phyloP scores from a whole-genome alignment of 208 protist species.

The Leishmania arabica region DNA sequence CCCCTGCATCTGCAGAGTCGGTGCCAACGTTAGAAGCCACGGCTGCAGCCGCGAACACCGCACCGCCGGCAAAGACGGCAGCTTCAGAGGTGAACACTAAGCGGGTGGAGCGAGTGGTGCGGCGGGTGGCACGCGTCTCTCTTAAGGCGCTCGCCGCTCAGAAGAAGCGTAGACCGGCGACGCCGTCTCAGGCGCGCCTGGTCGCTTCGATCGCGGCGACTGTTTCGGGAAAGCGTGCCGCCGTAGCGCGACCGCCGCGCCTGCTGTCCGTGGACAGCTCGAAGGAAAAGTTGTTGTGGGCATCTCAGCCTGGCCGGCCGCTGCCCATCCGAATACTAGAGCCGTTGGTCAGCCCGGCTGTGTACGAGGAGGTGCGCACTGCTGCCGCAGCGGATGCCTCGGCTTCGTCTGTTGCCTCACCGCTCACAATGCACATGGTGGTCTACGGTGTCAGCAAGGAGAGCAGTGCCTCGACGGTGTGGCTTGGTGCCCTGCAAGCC shows the following conservation, averaged over 20 bases:
- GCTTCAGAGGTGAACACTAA: background rate
- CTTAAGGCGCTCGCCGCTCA: background rate
- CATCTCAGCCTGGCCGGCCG: conserved; percentile 14
- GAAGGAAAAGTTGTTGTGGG: conserved; percentile 32
- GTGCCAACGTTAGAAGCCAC: background rate
- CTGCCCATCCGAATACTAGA: conserved; percentile 18
- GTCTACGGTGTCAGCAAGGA: conserved; percentile 27
- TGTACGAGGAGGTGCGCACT: conserved; percentile 7
- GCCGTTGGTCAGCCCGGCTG: conserved; percentile 10
- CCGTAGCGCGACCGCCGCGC: conserved; percentile 9
- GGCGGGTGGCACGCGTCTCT: conserved; percentile 1
- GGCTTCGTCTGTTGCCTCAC: background rate
- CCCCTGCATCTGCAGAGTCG: background rate
- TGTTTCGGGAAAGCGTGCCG: background rate
- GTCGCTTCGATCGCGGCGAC: background rate
- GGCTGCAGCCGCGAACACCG: no score
- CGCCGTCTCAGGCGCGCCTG: background rate
- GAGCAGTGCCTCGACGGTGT: conserved; percentile 23
- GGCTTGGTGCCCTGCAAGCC: conserved; percentile 26
- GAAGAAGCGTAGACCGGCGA: background rate
- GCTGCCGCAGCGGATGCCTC: background rate
- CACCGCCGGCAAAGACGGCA: background rate
- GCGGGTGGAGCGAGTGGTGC: background rate
- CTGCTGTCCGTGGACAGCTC: conserved; percentile 18
- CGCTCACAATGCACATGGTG: conserved; percentile 20